These are phyloP conservation scores for Alternaria sp. DNA, from an alignment of 2,329 filamentous ascomycete species.

Conservation along the genomic window DNA sequence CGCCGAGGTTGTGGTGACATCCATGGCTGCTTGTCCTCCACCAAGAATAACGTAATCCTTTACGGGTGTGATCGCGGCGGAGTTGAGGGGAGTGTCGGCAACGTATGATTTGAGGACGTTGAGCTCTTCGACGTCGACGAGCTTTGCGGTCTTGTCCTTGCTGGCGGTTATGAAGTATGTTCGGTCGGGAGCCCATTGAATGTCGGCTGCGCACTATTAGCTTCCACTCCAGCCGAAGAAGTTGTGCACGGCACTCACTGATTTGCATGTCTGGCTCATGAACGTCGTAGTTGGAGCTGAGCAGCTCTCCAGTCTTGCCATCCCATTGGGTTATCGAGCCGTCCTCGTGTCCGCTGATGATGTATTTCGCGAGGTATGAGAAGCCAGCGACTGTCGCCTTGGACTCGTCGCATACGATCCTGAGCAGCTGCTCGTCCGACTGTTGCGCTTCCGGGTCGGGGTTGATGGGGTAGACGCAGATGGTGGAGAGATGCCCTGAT, in stretches of 20 bases:
- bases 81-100: constrained; percentile 95
- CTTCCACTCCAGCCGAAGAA: constrained; percentile 44
- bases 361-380: constrained; percentile 93
- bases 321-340: constrained; percentile 91
- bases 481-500: constrained; percentile 93
- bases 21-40: constrained; percentile 98
- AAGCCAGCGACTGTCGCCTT: constrained; percentile 98
- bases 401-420: constrained; percentile 87
- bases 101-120: constrained; percentile 90
- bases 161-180: constrained; percentile 98
- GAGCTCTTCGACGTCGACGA: constrained; percentile 85
- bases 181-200: constrained; percentile 92
- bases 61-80: constrained; percentile 88
- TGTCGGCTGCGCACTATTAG: constrained; percentile 78
- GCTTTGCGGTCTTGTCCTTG: constrained; percentile 97
- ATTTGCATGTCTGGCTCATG: constrained; percentile 88
- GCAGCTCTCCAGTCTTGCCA: constrained; percentile 84
- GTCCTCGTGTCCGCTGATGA: constrained; percentile 97
- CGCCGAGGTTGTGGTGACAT: constrained; percentile 92
- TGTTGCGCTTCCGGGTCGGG: constrained; percentile 83
- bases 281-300: constrained; percentile 77
- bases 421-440: constrained; percentile 79
- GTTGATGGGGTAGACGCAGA: constrained; percentile 89
- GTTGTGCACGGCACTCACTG: constrained; percentile 45
- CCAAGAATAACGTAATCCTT: constrained; percentile 98